Evolutionary conservation across 2,329 filamentous ascomycete species (phyloP).

Genomic region (Grosmannia serpens): DNA sequence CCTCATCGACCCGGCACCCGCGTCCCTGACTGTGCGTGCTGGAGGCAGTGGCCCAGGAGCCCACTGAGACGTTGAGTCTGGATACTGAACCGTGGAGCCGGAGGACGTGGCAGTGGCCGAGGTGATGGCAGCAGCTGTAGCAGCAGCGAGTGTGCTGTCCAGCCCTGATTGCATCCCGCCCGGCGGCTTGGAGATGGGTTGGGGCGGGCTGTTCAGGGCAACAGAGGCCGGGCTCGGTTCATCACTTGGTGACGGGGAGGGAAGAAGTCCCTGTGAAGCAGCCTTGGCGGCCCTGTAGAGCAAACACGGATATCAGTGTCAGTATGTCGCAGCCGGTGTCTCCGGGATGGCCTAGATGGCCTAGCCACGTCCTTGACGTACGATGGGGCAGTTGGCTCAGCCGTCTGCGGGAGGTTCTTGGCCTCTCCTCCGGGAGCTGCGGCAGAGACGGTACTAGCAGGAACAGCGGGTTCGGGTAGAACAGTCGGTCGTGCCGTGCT

Average conservation of each 20-base stretch:
- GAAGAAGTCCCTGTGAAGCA: constrained; percentile 27
- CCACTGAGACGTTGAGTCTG: neutral
- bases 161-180: neutral
- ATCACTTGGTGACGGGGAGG: constrained; percentile 53
- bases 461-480: neutral
- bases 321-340: no score
- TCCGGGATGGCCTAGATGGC: no score
- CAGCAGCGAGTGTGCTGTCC: neutral
- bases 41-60: neutral
- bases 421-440: neutral
- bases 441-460: neutral
- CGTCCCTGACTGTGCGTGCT: neutral
- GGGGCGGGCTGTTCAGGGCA: neutral
- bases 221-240: constrained; percentile 38
- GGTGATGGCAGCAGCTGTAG: neutral
- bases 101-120: neutral
- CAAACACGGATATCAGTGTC: neutral
- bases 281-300: constrained; percentile 7
- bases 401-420: neutral
- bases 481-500: neutral
- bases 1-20: neutral
- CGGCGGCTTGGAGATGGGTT: neutral
- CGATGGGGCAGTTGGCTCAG: neutral
- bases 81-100: neutral
- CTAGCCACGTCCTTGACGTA: no score